phyloP scores from a whole-genome alignment of 2,329 filamentous ascomycete species.

The Blumeriella jaapii region DNA sequence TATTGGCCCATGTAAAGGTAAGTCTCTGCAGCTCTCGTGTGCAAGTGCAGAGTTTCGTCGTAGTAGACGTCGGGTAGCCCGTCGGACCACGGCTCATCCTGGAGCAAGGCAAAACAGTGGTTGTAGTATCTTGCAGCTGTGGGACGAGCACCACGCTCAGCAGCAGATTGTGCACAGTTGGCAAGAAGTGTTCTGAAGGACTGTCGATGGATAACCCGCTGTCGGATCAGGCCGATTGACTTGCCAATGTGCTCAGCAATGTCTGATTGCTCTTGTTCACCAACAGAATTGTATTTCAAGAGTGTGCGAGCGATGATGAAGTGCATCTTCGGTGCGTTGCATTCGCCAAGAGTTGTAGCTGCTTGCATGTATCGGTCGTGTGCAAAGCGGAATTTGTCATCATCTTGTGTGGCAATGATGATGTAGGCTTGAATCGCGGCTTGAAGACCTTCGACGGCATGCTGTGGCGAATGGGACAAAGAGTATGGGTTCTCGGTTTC shows the following conservation, averaged over 20 bases:
- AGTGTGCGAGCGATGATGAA: conserved; percentile 77
- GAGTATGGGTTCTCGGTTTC: conserved; percentile 25
- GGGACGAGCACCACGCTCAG: conserved; percentile 70
- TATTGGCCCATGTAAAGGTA: conserved; percentile 69
- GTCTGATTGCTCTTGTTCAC: conserved; percentile 55
- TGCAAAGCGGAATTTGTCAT: conserved; percentile 78
- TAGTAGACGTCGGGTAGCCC: conserved; percentile 63
- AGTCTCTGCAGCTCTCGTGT: conserved; percentile 71
- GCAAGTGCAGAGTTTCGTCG: conserved; percentile 71
- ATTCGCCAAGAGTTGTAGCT: conserved; percentile 56
- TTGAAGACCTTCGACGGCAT: conserved; percentile 70
- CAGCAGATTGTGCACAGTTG: conserved; percentile 65
- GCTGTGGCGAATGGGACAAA: conserved; percentile 45
- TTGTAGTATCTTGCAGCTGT: conserved; percentile 77
- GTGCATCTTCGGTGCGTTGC: conserved; percentile 69
- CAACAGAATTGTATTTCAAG: conserved; percentile 54
- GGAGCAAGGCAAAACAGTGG: conserved; percentile 66
- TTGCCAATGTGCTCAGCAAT: conserved; percentile 74
- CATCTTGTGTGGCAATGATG: conserved; percentile 68
- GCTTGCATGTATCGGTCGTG: conserved; percentile 82
- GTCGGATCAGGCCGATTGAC: conserved; percentile 62
- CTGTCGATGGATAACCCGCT: conserved; percentile 45
- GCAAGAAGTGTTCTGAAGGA: conserved; percentile 62
- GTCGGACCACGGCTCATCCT: conserved; percentile 67
- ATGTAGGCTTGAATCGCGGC: conserved; percentile 70